Percentiles rank a stretch among this genome's conserved stretches.
phyloP scores from a whole-genome alignment of 2,329 filamentous ascomycete genomes.

The Alternaria atra region DNA sequence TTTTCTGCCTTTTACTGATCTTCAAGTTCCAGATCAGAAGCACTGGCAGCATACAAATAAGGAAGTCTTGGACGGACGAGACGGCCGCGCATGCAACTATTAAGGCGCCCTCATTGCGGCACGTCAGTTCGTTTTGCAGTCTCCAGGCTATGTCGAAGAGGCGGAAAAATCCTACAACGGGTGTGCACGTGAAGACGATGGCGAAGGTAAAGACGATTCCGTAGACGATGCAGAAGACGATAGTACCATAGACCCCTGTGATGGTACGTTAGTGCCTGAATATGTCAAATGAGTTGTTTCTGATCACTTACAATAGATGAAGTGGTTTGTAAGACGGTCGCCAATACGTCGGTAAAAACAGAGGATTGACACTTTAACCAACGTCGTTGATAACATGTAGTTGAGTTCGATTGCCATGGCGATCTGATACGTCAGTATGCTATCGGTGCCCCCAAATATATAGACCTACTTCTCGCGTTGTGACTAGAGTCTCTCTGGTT shows the following conservation, averaged over 20 bases:
- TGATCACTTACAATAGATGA: constrained; percentile 41
- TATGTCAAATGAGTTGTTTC: not conserved
- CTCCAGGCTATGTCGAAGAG: constrained; percentile 48
- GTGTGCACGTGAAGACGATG: constrained; percentile 51
- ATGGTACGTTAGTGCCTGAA: not conserved
- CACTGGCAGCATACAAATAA: constrained; percentile 54
- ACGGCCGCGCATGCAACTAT: constrained; percentile 52
- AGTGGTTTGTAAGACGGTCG: constrained; percentile 45
- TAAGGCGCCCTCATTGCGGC: constrained; percentile 51
- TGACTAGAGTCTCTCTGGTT: constrained; percentile 30
- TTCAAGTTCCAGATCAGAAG: constrained; percentile 57
- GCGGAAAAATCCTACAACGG: constrained; percentile 54
- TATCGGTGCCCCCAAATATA: not conserved
- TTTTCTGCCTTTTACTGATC: constrained; percentile 55
- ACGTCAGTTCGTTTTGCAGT: constrained; percentile 42
- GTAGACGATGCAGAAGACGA: constrained; percentile 52
- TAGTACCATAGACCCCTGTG: constrained; percentile 44
- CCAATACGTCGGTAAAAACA: constrained; percentile 56
- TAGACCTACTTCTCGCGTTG: constrained; percentile 33
- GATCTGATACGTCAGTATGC: constrained; percentile 30
- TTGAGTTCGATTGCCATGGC: constrained; percentile 25
- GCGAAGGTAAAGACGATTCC: constrained; percentile 49
- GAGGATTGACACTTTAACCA: constrained; percentile 44
- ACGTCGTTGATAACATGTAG: constrained; percentile 27
- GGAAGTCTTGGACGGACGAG: constrained; percentile 52